Base-by-base conservation (phyloP, 140 eudicot species). In the Oenanthe javanica region DNA sequence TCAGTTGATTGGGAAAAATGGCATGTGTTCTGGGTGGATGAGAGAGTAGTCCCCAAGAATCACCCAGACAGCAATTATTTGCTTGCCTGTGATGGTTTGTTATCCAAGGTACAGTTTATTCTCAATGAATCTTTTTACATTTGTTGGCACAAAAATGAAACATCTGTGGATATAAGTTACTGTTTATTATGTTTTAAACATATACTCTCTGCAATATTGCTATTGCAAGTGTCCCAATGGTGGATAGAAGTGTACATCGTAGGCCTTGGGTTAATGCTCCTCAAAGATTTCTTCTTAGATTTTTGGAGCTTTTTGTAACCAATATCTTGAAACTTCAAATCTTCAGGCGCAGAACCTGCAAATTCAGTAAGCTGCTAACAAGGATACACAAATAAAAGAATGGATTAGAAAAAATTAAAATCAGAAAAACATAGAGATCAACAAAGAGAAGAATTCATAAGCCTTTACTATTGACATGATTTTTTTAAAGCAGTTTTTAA, bases 11-110 rank as follows among this genome's bases (percentile, higher is more conserved):
- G 92, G 94, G 85, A 87, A 10, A 90, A 86, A 81, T 90, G 94
- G 94, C 88, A 81, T 57, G 85, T 90, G 63, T 88, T 88, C 78
- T 90, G 89, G 88, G 87, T 90, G 77, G 94, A 90, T 67, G 94
- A 90, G 79, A 87, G 94, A 50, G 92, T 90, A 66, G 94, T 90
- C 78, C 90, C 90, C 46, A 84, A 86, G 45, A 84, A 88, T 86
- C 90, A 90, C 74, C 89, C 85, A 13, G 88, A 88, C 52, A 86
- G 89, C 55, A 90, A 90, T 72, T 88, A 90, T 78, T 79, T 85
- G 47, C 89, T 90, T 23, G 90, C 91, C 19, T 84, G 76, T 72
- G 82, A 84, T 70, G 94, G 87, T n/a, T 84, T 87, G 69, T 83
- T 90, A 76, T 84, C 90, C 51, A 90, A 90, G 94, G 94, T 90